These are phyloP conservation scores for Ramaria sp. DNA, from an alignment of 768 basidiomycete genomes.

Conservation along the genomic window DNA sequence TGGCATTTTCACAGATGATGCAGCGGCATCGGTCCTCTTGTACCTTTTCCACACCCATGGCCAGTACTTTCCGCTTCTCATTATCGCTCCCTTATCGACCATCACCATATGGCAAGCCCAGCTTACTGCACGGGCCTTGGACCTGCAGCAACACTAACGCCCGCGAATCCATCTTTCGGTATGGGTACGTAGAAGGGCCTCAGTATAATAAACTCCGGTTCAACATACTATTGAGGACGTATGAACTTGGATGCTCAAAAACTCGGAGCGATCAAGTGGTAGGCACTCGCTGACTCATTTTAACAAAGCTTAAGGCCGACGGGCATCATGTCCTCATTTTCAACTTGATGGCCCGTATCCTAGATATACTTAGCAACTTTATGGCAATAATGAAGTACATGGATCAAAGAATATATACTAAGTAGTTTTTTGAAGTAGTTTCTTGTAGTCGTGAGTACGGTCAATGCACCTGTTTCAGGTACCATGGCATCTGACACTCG, in stretches of 20 bases:
- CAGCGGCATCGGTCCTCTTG: slow-evolving; percentile 97
- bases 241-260: slow-evolving; percentile 92
- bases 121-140: slow-evolving; percentile 91
- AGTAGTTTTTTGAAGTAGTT: too few species aligned
- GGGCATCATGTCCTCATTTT: slow-evolving; percentile 97
- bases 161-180: slow-evolving; percentile 83
- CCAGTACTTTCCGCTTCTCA: slow-evolving; percentile 94
- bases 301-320: slow-evolving; percentile 77
- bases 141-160: slow-evolving; percentile 81
- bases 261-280: slow-evolving; percentile 93
- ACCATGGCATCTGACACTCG: slow-evolving; percentile 81
- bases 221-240: slow-evolving; percentile 95
- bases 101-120: slow-evolving; percentile 98
- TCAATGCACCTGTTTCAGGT: slow-evolving; percentile 15
- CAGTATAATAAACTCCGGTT: slow-evolving; percentile 74
- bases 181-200: slow-evolving; percentile 78
- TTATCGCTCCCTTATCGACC: slow-evolving; percentile 95
- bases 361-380: slow-evolving; percentile 98
- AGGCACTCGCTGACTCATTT: slow-evolving; percentile 90
- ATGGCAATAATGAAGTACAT: slow-evolving; percentile 82
- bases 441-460: background rate
- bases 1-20: slow-evolving; percentile 97
- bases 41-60: slow-evolving; percentile 87
- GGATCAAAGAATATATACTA: slow-evolving; percentile 92
- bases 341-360: slow-evolving; percentile 98